Evolutionary conservation across 768 basidiomycete species (phyloP), one percentile per base, ranked within the genome.

Genomic region (Russula compacta): DNA sequence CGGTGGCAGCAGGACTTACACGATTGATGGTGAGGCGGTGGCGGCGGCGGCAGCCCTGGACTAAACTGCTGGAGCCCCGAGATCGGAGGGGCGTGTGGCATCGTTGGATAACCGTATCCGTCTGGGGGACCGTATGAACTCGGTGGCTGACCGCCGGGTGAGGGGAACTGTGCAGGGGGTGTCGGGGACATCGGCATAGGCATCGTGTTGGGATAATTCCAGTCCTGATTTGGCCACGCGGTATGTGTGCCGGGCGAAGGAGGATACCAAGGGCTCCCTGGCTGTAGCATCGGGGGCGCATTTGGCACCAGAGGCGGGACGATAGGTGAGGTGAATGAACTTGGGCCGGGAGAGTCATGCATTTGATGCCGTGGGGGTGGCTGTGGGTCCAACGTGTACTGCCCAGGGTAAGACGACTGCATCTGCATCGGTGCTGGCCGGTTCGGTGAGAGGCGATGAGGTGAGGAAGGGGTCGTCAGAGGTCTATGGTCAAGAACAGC

Each of bases 41-140:
- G 49, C 10, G 44, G 51, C 19, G 61, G 61, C 33, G 60, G 49
- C 10, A 39, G 32, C 39, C 51, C 61, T 1, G 51, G 56, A 43
- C 38, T 47, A 10, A 48, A 39, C 24, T 53, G 61, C 12, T 62
- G 56, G 5, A 56, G 44, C 32, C 47, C 60, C 38, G 58, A 48
- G 0, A 57, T 19, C 36, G 56, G 33, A 32, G 60, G 32, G 11
- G 38, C 7, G 8, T 58, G 56, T 15, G 51, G 33, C 51, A 29
- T 29, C 24, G 38, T 48, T 17, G 61, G 1, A 19, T 24, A 53
- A 10, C 44, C 32, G 8, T 58, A 53, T 15, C 36, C 21, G 17
- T 6, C 17, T 4, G 54, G 24, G 17, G 17, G 42, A 15, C 46
- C 39, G 47, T 53, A 53, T 8, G 19, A 6, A 21, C n/a, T 19